phyloP scores from a whole-genome alignment of 495 filamentous ascomycete genomes.

The Stereocaulon alpinum region DNA sequence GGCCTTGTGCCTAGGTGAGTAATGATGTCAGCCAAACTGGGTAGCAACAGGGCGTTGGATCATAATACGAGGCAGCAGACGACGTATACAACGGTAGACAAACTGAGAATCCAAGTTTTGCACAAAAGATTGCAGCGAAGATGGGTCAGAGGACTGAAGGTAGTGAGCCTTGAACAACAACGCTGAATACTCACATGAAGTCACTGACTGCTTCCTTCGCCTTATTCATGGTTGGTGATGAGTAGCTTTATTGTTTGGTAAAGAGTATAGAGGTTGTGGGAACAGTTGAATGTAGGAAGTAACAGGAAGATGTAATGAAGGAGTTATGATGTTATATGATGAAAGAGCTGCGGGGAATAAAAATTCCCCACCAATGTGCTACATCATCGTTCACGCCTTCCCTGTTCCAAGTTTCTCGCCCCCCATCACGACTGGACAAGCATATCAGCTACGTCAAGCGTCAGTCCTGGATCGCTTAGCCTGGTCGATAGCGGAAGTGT shows the following conservation, averaged over 20 bases:
- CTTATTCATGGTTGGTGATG: constrained; percentile 38
- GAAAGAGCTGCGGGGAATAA: not conserved
- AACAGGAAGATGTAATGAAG: too few relatives aligned
- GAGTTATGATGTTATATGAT: too few relatives aligned
- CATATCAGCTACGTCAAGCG: constrained; percentile 11
- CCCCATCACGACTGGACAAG: not conserved
- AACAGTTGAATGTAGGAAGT: not conserved
- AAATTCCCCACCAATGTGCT: not conserved
- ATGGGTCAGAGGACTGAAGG: constrained; percentile 14
- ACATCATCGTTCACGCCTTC: constrained; percentile 2
- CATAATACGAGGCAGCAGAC: too few relatives aligned
- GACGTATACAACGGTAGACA: constrained; percentile 5
- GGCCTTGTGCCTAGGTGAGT: constrained; percentile 30
- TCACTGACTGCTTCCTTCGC: constrained; percentile 43
- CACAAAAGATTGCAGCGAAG: constrained; percentile 14
- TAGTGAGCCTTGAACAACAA: constrained; percentile 15
- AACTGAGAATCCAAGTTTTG: constrained; percentile 13
- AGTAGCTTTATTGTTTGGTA: not conserved
- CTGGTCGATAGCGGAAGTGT: not conserved
- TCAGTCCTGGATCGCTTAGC: not conserved
- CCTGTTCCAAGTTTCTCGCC: not conserved
- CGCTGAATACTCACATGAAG: constrained; percentile 34
- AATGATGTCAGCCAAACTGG: not conserved
- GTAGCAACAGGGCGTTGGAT: not conserved
- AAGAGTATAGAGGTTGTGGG: not conserved